Evolutionary conservation across 306 rosid genomes (phyloP), one percentile per base, ranked within the genome.

Genomic region (Cicer chorassanicum): DNA sequence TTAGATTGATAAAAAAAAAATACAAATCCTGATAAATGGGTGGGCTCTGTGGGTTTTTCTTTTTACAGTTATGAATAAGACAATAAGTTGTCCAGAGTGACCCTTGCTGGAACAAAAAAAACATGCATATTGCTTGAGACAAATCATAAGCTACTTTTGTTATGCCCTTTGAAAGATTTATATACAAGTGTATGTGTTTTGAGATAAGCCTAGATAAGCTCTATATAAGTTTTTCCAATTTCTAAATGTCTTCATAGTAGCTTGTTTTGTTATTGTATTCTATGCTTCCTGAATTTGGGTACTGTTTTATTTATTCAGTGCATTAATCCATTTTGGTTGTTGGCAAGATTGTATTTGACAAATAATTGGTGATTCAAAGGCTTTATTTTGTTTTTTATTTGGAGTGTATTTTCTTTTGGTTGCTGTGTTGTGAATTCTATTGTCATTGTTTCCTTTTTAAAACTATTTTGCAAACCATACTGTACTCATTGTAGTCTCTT

Each of bases 261-360:
- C 6, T 5, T 40, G 53, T 13, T 9, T 68, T 42, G 18, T 65
- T 51, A 29, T 34, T 51, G 38, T 51, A 66, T 72, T 44, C 16
- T 71, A 40, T 8, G 60, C 19, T 49, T 42, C 40, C 16, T 67
- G 73, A 45, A 14, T 42, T 51, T 6, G 51, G 36, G 50, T 62
- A 61, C 24, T 57, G 7, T 9, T 67, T 41, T 73, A 36, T 41
- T 40, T 78, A 29, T 29, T 15, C 69, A 14, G 1, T 62, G 50
- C 11, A 11, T 7, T 68, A 21, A 54, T 62, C 36, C 40, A 6
- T 63, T 19, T 61, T 41, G 56, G 24, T 62, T 82, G 73, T 67
- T 78, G 53, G 82, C 46, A 66, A 45, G 42, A 67, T 36, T 73
- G 64, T 50, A 50, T 43, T 78, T 73, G 78, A 59, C 44, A 44